These are phyloP conservation scores for Pseudogymnoascus sp. DNA, from an alignment of 2,329 filamentous ascomycete species.

Conservation along the genomic window DNA sequence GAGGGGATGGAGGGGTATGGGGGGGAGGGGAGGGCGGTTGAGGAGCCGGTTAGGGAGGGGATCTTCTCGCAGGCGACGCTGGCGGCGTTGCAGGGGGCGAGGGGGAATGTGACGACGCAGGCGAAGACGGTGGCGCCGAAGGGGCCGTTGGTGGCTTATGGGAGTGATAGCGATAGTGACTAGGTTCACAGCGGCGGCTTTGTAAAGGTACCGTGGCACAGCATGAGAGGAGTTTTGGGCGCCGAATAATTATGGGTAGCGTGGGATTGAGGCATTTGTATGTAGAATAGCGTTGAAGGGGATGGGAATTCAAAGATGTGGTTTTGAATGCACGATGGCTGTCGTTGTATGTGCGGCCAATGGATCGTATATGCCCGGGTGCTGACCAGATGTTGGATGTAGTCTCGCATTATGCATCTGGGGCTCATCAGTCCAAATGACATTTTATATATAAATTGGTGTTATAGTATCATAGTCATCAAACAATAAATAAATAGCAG, in stretches of 20 bases:
- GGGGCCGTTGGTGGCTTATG: conserved; percentile 79
- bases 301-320: neutral
- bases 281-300: neutral
- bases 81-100: conserved; percentile 59
- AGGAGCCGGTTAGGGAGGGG: conserved; percentile 39
- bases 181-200: neutral
- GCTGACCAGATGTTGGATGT: neutral
- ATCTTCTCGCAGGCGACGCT: conserved; percentile 80
- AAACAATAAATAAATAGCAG: no score
- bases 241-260: neutral
- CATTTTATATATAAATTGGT: neutral
- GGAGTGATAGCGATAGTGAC: conserved; percentile 66
- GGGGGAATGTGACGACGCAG: conserved; percentile 42
- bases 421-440: neutral
- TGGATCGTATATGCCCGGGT: neutral
- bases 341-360: neutral
- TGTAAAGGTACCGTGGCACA: neutral
- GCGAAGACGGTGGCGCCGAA: conserved; percentile 44
- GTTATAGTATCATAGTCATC: neutral
- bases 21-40: conserved; percentile 36
- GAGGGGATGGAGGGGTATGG: conserved; percentile 37
- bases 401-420: neutral
- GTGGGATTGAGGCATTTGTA: conserved; percentile 1
- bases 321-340: neutral
- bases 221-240: neutral